Evolutionary conservation across 129 eudicot genomes (phyloP).

Genomic region (Calendula officinalis): DNA sequence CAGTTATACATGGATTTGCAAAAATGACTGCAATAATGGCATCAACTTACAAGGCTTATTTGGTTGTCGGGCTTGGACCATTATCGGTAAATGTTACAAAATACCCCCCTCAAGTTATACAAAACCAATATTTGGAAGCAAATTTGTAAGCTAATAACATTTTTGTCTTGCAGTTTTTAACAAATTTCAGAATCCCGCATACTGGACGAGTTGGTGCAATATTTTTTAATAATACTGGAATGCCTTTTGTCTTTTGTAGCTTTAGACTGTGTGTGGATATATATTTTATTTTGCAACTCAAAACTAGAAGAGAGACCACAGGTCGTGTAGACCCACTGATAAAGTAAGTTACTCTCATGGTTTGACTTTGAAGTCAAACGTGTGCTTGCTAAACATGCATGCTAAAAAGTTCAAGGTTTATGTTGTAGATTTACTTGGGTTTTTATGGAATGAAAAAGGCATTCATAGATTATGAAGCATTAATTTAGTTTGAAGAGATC

Average conservation of each 20-base stretch:
- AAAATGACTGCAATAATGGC: constrained; percentile 99
- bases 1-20: constrained; percentile 90
- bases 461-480: too few relatives aligned
- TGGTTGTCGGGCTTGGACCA: constrained; percentile 97
- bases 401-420: too few relatives aligned
- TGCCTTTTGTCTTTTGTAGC: constrained; percentile 48
- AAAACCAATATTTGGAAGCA: neutral
- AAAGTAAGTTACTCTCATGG: constrained; percentile 44
- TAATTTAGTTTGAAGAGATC: too few relatives aligned
- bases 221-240: constrained; percentile 65
- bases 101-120: constrained; percentile 13
- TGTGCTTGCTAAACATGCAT: too few relatives aligned
- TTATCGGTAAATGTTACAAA: constrained; percentile 62
- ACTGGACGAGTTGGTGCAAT: constrained; percentile 98
- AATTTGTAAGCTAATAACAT: neutral
- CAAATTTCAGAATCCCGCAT: constrained; percentile 89
- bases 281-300: constrained; percentile 41
- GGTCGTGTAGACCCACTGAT: constrained; percentile 78
- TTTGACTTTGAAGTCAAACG: neutral
- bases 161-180: constrained; percentile 67
- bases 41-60: constrained; percentile 93
- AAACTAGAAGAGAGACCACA: constrained; percentile 83
- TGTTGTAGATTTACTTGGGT: too few relatives aligned
- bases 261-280: neutral
- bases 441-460: too few relatives aligned